Percentiles rank a stretch among this genome's conserved stretches.
phyloP scores from a whole-genome alignment of 805 yeast species.

The Starmerella bombicola region DNA sequence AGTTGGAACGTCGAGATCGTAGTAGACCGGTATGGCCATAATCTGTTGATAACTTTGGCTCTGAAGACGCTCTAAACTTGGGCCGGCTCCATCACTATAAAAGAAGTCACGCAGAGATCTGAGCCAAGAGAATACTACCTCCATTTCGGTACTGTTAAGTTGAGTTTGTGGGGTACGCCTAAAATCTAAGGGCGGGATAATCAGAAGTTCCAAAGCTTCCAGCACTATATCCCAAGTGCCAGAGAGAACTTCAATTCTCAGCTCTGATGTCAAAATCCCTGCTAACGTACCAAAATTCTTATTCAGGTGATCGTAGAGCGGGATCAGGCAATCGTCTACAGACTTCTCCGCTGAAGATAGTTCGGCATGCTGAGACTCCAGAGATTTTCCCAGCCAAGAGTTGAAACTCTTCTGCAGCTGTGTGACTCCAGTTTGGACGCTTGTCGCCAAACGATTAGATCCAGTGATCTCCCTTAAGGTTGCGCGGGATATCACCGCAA shows the following conservation, averaged over 20 bases:
- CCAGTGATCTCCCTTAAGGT: slow-evolving; percentile 38
- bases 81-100: slow-evolving; percentile 72
- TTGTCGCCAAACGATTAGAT: slow-evolving; percentile 20
- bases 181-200: slow-evolving; percentile 54
- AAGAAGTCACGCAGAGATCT: slow-evolving; percentile 59
- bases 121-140: slow-evolving; percentile 60
- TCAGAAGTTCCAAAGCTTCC: slow-evolving; percentile 51
- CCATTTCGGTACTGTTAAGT: slow-evolving; percentile 48
- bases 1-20: slow-evolving; percentile 39
- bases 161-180: slow-evolving; percentile 28
- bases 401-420: slow-evolving; percentile 18
- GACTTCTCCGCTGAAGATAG: slow-evolving; percentile 22
- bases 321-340: slow-evolving; percentile 53
- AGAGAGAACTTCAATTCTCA: slow-evolving; percentile 53
- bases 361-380: background rate
- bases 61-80: slow-evolving; percentile 50
- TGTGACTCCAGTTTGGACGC: slow-evolving; percentile 23
- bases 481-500: slow-evolving; percentile 42
- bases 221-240: slow-evolving; percentile 73
- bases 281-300: slow-evolving; percentile 55
- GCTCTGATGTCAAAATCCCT: slow-evolving; percentile 40
- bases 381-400: slow-evolving; percentile 27
- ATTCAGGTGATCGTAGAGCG: slow-evolving; percentile 63
- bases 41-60: slow-evolving; percentile 52
- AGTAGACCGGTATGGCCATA: slow-evolving; percentile 50